A percentile compares a stretch with the other conserved stretches of the same genome.
These are phyloP conservation scores for Yamadazyma diddensiae DNA, from an alignment of 1,139 yeast species.

Conservation along the genomic window DNA sequence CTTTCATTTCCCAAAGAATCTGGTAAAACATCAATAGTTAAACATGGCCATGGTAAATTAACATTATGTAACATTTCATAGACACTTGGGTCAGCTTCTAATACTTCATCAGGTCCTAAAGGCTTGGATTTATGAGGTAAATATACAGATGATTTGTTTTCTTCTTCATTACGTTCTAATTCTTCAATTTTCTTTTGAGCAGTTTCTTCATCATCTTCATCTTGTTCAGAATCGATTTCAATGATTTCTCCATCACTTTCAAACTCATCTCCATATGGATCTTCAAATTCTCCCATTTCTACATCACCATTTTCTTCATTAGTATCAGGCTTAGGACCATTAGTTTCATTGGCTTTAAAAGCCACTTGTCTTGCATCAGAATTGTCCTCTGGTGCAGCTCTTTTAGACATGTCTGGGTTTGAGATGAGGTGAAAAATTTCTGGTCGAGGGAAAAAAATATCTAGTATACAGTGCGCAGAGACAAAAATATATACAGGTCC, in stretches of 20 bases:
- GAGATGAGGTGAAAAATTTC: slow-evolving; percentile 4
- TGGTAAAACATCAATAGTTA: slow-evolving; percentile 85
- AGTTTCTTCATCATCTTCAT: slow-evolving; percentile 33
- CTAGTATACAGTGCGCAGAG: background rate
- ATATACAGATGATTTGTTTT: slow-evolving; percentile 49
- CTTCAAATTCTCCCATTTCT: slow-evolving; percentile 90
- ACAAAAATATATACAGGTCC: slow-evolving; percentile 4
- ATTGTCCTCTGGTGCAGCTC: slow-evolving; percentile 45
- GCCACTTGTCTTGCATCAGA: slow-evolving; percentile 9
- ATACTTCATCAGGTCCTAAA: slow-evolving; percentile 90
- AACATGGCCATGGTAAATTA: slow-evolving; percentile 95
- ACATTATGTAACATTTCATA: slow-evolving; percentile 96
- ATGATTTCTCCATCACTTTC: slow-evolving; percentile 92
- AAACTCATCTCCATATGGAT: slow-evolving; percentile 91
- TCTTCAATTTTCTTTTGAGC: slow-evolving; percentile 22
- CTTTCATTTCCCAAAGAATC: slow-evolving; percentile 87
- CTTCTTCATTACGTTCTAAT: slow-evolving; percentile 28
- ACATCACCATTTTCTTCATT: slow-evolving; percentile 27
- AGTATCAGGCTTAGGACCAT: background rate
- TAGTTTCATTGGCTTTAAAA: slow-evolving; percentile 10
- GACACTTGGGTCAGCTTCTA: slow-evolving; percentile 95
- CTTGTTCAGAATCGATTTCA: slow-evolving; percentile 66
- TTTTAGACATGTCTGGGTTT: slow-evolving; percentile 54
- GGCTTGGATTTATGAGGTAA: slow-evolving; percentile 88
- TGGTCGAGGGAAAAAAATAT: slow-evolving; percentile 5